Percentiles rank a stretch among this genome's conserved stretches.
Evolutionary conservation across 1,284 basidiomycete species (phyloP).

Genomic region (Melanopsichium pennsylvanicum): DNA sequence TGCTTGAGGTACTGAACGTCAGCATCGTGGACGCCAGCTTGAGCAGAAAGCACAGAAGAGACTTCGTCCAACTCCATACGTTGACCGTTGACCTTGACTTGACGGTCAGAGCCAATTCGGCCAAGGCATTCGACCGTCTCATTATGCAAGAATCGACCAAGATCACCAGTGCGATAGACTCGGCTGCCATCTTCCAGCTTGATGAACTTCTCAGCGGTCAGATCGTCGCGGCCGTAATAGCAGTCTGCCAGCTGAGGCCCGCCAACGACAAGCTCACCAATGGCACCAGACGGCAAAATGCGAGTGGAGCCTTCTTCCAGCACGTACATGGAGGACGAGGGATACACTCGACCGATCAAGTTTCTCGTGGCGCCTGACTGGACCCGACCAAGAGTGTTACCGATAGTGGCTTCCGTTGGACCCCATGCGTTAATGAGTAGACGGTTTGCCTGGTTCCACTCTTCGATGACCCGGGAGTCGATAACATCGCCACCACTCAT

Average conservation of each 20-base stretch:
- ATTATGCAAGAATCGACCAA: constrained; percentile 58
- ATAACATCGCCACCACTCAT: constrained; percentile 65
- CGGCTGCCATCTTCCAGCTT: constrained; percentile 46
- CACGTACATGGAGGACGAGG: constrained; percentile 52
- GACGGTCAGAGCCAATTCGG: constrained; percentile 53
- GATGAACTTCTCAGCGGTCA: constrained; percentile 57
- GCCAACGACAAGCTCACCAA: constrained; percentile 61
- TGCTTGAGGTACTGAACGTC: constrained; percentile 60
- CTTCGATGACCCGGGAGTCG: constrained; percentile 55
- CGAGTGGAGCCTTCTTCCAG: constrained; percentile 29
- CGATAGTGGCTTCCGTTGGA: constrained; percentile 64
- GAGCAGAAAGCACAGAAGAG: constrained; percentile 42
- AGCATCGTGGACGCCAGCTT: constrained; percentile 44
- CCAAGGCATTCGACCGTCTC: constrained; percentile 60
- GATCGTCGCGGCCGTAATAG: constrained; percentile 55
- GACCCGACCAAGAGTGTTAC: constrained; percentile 62
- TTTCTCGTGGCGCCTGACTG: constrained; percentile 40
- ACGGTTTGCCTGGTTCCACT: constrained; percentile 54
- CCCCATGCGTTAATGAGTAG: constrained; percentile 64
- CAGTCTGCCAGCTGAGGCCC: constrained; percentile 63
- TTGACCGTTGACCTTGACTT: constrained; percentile 65
- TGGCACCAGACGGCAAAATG: constrained; percentile 41
- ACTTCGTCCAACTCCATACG: constrained; percentile 64
- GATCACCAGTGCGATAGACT: constrained; percentile 63
- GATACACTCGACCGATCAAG: constrained; percentile 56